A percentile compares a stretch with the other conserved stretches of the same genome.
These are phyloP conservation scores for Astrothelium subdiscretum DNA, from an alignment of 495 filamentous ascomycete species.

Conservation along the genomic window DNA sequence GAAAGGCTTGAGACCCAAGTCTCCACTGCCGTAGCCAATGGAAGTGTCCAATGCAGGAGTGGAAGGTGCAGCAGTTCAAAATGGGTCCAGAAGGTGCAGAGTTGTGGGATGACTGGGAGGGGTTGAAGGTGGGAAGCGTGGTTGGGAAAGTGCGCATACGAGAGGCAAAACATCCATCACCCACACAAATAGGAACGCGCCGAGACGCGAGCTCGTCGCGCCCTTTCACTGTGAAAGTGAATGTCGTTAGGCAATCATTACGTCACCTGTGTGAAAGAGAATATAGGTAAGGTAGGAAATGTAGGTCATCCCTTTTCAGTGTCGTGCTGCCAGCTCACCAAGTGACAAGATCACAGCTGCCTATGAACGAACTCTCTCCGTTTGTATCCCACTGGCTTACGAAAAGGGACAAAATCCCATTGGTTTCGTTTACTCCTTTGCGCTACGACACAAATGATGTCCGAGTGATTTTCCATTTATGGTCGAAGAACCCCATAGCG, in stretches of 20 bases:
- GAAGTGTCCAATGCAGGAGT: not conserved
- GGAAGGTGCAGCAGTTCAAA: not conserved
- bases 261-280: not conserved
- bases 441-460: conserved; percentile 27
- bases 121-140: not conserved
- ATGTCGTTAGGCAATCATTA: not conserved
- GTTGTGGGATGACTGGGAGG: not conserved
- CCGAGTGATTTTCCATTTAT: conserved; percentile 39
- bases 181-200: not conserved
- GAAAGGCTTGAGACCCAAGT: not conserved
- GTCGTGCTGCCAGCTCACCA: too few species aligned
- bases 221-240: not conserved
- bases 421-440: too few species aligned
- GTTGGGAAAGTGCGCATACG: not conserved
- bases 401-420: too few species aligned
- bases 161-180: not conserved
- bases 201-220: not conserved
- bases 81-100: not conserved
- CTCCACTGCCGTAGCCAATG: not conserved
- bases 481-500: conserved; percentile 46
- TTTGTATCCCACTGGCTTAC: too few species aligned
- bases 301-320: too few species aligned
- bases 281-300: not conserved
- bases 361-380: too few species aligned
- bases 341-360: too few species aligned